Conservation (phyloP, 2,329 filamentous ascomycete genomes). For the Fusarium sp. region DNA sequence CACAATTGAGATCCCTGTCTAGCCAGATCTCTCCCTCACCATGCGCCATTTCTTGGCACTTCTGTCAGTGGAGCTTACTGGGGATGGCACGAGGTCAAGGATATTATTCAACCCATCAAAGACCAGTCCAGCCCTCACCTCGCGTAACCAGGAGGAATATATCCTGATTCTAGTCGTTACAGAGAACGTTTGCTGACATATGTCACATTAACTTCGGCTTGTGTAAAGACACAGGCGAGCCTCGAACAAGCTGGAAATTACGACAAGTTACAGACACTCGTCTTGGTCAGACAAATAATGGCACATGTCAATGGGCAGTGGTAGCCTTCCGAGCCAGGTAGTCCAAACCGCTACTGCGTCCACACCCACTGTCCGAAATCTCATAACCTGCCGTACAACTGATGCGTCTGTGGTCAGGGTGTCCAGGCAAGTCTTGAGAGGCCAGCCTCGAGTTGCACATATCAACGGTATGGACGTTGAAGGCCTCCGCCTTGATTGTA, state of each 20-base stretch:
- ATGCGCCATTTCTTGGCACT: constrained; percentile 47
- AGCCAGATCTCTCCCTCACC: constrained; percentile 40
- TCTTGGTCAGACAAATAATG: constrained; percentile 32
- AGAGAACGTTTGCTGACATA: constrained; percentile 3
- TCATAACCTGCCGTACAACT: constrained; percentile 1
- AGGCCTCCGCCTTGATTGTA: background rate
- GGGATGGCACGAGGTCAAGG: constrained; percentile 33
- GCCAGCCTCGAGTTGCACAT: constrained; percentile 3
- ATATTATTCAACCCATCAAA: constrained; percentile 23
- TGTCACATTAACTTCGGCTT: constrained; percentile 1
- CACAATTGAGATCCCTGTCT: constrained; percentile 44
- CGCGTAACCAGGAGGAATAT: constrained; percentile 5
- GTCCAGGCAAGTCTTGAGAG: background rate
- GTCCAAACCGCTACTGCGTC: constrained; percentile 27
- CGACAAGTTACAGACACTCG: constrained; percentile 2
- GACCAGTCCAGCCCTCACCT: constrained; percentile 2
- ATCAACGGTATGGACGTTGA: background rate
- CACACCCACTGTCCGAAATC: constrained; percentile 14
- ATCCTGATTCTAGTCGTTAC: background rate
- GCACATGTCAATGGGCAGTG: constrained; percentile 33
- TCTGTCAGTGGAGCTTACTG: constrained; percentile 30
- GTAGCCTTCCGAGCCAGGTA: constrained; percentile 23
- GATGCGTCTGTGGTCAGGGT: background rate
- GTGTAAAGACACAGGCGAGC: background rate
- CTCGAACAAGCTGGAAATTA: constrained; percentile 3